Conservation (phyloP, 2,329 filamentous ascomycete genomes). For the Aspergillus viridinutans region DNA sequence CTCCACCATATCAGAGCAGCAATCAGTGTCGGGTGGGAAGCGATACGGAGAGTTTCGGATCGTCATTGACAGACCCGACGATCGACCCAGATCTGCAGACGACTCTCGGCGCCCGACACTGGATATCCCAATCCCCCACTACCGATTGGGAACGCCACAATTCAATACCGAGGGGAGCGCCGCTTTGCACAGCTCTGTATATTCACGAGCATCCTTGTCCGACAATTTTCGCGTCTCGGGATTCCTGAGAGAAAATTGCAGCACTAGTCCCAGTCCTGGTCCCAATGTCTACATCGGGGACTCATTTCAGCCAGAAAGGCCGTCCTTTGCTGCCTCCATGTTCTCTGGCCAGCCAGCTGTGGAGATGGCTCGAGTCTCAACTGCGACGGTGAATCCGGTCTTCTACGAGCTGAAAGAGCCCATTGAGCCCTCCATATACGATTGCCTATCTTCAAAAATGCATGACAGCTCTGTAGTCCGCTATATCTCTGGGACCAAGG, state of each 20-base stretch:
- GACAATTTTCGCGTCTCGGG: conserved; percentile 67
- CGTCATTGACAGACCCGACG: conserved; percentile 68
- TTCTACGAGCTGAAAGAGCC: conserved; percentile 58
- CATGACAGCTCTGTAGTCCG: conserved; percentile 79
- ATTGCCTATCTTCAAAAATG: conserved; percentile 73
- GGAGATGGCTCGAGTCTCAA: conserved; percentile 28
- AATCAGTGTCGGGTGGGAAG: conserved; percentile 31
- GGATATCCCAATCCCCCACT: conserved; percentile 75
- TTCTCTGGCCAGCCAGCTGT: conserved; percentile 33
- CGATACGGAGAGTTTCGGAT: conserved; percentile 70
- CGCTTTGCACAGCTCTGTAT: conserved; percentile 74
- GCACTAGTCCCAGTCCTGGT: conserved; percentile 18
- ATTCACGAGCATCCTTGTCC: conserved; percentile 60
- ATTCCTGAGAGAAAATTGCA: conserved; percentile 42
- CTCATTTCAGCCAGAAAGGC: conserved; percentile 20
- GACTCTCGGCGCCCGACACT: conserved; percentile 56
- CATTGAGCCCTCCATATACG: conserved; percentile 64
- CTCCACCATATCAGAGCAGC: conserved; percentile 67
- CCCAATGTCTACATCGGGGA: conserved; percentile 24
- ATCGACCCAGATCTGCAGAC: conserved; percentile 61
- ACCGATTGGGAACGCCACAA: conserved; percentile 74
- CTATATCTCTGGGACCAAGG: conserved; percentile 65
- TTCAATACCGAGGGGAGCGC: conserved; percentile 75
- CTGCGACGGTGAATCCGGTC: conserved; percentile 36
- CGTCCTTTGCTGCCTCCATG: conserved; percentile 35